Conservation (phyloP, 208 protist genomes). For the Trypanosoma theileri region DNA sequence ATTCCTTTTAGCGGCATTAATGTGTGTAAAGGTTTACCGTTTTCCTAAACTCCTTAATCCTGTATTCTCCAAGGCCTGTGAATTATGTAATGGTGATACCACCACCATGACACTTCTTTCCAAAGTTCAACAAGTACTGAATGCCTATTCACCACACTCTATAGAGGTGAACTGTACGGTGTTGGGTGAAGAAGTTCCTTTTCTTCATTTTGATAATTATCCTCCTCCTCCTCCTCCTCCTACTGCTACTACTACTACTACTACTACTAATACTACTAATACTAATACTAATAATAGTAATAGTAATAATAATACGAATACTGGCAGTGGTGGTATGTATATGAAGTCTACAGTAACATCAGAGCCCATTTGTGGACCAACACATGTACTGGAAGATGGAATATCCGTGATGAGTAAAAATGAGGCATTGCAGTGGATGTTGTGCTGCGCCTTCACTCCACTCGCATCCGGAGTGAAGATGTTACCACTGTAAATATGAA, state of each 20-base stretch:
- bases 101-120: constrained; percentile 49
- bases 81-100: constrained; percentile 46
- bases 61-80: constrained; percentile 71
- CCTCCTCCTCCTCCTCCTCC: too few species aligned
- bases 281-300: too few species aligned
- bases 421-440: constrained; percentile 79
- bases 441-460: constrained; percentile 83
- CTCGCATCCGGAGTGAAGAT: constrained; percentile 58
- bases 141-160: constrained; percentile 78
- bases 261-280: too few species aligned
- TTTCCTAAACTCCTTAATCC: constrained; percentile 75
- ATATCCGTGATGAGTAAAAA: constrained; percentile 47
- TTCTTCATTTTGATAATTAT: constrained; percentile 23
- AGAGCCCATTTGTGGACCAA: constrained; percentile 47
- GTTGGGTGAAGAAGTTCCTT: constrained; percentile 43
- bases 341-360: constrained; percentile 53
- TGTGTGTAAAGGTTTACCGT: constrained; percentile 88
- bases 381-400: constrained; percentile 68
- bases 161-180: constrained; percentile 56
- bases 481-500: constrained; percentile 40
- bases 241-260: too few species aligned
- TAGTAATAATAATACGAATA: too few species aligned
- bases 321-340: constrained; percentile 37
- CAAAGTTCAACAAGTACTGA: constrained; percentile 55
- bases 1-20: constrained; percentile 67